phyloP scores from a whole-genome alignment of 1,139 yeast species.

The Meyerozyma smithsonii region DNA sequence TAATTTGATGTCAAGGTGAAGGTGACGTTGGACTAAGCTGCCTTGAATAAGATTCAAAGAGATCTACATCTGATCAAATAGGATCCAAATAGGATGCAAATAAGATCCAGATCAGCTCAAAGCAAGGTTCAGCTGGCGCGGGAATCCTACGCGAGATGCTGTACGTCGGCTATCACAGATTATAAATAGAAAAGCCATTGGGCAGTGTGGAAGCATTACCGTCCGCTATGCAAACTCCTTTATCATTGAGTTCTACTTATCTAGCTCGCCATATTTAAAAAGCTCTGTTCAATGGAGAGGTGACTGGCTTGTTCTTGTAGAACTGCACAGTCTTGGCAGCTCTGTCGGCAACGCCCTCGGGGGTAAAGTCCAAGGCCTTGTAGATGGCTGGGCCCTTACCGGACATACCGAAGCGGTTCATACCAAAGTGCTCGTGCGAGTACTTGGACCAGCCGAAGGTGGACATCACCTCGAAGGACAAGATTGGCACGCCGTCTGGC shows the following conservation, averaged over 20 bases:
- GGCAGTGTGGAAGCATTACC: no score
- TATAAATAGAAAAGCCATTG: no score
- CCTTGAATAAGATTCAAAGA: no score
- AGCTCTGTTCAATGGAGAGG: constrained; percentile 80
- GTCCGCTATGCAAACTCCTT: no score
- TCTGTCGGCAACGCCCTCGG: constrained; percentile 88
- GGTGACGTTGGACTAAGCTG: no score
- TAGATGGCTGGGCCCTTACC: constrained; percentile 85
- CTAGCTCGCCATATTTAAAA: constrained; percentile 33
- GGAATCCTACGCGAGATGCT: no score
- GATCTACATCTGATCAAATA: no score
- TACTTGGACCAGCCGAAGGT: constrained; percentile 93
- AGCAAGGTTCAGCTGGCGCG: no score
- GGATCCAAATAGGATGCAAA: no score
- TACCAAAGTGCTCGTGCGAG: constrained; percentile 95
- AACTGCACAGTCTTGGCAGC: constrained; percentile 75
- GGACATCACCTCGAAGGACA: constrained; percentile 92
- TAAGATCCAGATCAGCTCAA: no score
- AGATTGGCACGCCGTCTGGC: constrained; percentile 91
- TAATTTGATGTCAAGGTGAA: no score
- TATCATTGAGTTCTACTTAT: background rate
- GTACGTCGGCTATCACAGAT: no score
- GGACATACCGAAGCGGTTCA: constrained; percentile 95
- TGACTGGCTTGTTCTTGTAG: constrained; percentile 71
- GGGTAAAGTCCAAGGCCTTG: constrained; percentile 85